A percentile compares a stretch with the other conserved stretches of the same genome.
phyloP scores from a whole-genome alignment of 2,329 filamentous ascomycete genomes.

The Achaetomium macrosporum region DNA sequence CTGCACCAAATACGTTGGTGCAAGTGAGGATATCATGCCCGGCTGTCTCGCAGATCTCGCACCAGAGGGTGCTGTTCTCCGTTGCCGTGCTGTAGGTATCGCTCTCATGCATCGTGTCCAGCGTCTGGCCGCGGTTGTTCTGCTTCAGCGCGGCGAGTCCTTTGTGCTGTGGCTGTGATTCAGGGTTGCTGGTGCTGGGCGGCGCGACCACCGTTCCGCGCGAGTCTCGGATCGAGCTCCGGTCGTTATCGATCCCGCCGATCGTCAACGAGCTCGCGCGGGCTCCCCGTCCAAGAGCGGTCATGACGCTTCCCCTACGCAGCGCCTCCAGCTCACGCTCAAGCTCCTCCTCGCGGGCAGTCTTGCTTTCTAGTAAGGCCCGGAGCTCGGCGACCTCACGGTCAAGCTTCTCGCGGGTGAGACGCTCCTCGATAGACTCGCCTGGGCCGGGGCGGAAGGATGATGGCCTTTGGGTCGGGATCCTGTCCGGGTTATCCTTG shows the following conservation, averaged over 20 bases:
- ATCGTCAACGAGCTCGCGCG: constrained; percentile 48
- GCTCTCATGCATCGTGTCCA: constrained; percentile 66
- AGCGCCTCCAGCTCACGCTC: constrained; percentile 72
- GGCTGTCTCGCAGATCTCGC: constrained; percentile 88
- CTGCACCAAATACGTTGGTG: constrained; percentile 73
- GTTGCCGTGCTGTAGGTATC: constrained; percentile 64
- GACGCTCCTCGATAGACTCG: constrained; percentile 49
- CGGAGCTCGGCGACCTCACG: constrained; percentile 75
- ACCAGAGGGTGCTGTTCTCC: constrained; percentile 74
- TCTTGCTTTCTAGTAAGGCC: constrained; percentile 65
- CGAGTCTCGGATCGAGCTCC: constrained; percentile 59
- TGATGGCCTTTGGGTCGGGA: constrained; percentile 29
- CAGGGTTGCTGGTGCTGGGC: constrained; percentile 42
- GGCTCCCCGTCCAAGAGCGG: constrained; percentile 31
- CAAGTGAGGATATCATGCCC: constrained; percentile 94
- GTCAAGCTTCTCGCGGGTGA: constrained; percentile 65
- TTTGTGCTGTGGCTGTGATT: constrained; percentile 37
- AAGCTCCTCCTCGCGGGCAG: constrained; percentile 71
- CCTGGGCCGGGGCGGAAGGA: constrained; percentile 42
- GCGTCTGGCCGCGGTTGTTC: constrained; percentile 43
- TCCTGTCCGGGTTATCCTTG: constrained; percentile 33
- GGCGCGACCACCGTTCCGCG: constrained; percentile 58
- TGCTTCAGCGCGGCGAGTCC: constrained; percentile 25
- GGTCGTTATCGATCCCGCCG: constrained; percentile 42
- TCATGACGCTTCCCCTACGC: constrained; percentile 39